These are phyloP conservation scores for Thalia dealbata DNA, from an alignment of 176 grass and related monocot genomes.

Conservation along the genomic window DNA sequence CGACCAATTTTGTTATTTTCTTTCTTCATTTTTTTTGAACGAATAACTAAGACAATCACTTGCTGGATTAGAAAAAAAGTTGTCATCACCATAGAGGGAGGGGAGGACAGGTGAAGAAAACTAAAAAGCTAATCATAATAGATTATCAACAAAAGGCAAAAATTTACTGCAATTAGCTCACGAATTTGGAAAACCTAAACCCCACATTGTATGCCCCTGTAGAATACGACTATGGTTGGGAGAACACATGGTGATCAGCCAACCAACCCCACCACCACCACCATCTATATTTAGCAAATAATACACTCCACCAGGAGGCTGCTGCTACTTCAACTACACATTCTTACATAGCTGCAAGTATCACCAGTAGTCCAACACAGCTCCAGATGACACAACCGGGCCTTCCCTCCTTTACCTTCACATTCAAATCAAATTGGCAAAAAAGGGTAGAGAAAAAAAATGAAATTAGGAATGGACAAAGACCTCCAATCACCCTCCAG, in stretches of 20 bases:
- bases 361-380: slow-evolving; percentile 40
- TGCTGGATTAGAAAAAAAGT: no score
- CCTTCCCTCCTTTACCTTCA: slow-evolving; percentile 20
- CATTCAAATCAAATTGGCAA: slow-evolving; percentile 29
- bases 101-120: no score
- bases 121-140: no score
- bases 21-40: no score
- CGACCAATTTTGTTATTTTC: no score
- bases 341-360: slow-evolving; percentile 17
- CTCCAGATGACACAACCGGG: slow-evolving; percentile 12
- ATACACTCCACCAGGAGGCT: slow-evolving; percentile 33
- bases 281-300: slow-evolving; percentile 35
- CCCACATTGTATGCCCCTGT: background rate
- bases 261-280: background rate
- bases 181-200: no score
- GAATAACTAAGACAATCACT: no score
- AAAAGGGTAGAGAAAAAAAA: slow-evolving; percentile 11
- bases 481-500: background rate
- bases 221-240: slow-evolving; percentile 1
- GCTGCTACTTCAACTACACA: slow-evolving; percentile 37
- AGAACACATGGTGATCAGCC: no score
- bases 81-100: no score
- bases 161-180: no score
- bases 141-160: no score
- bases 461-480: slow-evolving; percentile 13